Conservation (phyloP, 2,329 filamentous ascomycete genomes). For the Botrytis byssoidea region DNA sequence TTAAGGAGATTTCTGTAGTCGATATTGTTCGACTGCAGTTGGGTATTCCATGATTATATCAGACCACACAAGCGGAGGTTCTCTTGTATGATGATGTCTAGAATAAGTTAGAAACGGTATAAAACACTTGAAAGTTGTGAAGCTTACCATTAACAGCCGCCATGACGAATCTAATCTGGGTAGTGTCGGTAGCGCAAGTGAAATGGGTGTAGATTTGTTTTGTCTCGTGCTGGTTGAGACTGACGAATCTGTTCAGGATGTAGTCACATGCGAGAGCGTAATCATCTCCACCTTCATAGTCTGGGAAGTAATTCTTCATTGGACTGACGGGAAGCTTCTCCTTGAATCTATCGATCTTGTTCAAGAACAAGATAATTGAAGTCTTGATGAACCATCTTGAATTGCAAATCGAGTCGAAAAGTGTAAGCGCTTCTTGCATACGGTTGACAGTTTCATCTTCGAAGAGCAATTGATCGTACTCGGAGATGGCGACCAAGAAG, state of each 20-base stretch:
- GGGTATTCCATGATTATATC: constrained; percentile 59
- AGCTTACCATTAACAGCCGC: constrained; percentile 91
- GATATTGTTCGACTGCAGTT: not conserved
- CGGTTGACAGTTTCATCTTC: constrained; percentile 96
- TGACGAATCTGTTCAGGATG: constrained; percentile 97
- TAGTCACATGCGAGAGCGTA: constrained; percentile 97
- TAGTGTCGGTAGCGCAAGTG: constrained; percentile 97
- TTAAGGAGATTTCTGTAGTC: constrained; percentile 27
- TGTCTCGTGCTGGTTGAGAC: constrained; percentile 96
- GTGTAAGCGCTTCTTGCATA: constrained; percentile 85
- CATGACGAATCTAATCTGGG: constrained; percentile 99
- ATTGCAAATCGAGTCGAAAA: constrained; percentile 86
- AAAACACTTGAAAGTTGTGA: not conserved
- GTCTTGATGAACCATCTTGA: constrained; percentile 90
- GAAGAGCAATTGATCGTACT: constrained; percentile 93
- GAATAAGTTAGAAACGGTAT: constrained; percentile 44
- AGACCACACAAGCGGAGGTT: constrained; percentile 95
- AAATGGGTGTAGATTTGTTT: constrained; percentile 99
- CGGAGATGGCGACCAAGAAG: constrained; percentile 93
- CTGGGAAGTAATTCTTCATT: constrained; percentile 87
- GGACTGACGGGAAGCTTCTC: constrained; percentile 78
- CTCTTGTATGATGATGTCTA: constrained; percentile 99
- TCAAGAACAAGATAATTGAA: constrained; percentile 83
- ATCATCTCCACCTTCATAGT: constrained; percentile 93
- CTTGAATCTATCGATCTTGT: constrained; percentile 89